These are phyloP conservation scores for Monascus purpureus DNA, from an alignment of 495 filamentous ascomycete species.

Conservation along the genomic window DNA sequence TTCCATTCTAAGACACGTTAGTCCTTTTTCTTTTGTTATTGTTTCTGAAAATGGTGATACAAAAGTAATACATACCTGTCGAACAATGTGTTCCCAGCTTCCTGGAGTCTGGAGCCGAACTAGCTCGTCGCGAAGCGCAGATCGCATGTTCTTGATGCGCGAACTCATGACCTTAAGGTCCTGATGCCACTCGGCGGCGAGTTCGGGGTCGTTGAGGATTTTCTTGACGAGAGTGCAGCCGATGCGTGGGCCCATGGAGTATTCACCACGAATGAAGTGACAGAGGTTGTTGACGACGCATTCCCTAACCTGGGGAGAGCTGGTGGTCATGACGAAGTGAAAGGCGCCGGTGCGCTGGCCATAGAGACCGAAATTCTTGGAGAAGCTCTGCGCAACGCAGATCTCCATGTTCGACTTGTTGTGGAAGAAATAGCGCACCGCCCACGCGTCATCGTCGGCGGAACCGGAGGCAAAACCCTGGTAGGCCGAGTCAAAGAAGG, in stretches of 20 bases:
- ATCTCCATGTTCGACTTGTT: slow-evolving; percentile 35
- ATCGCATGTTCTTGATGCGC: slow-evolving; percentile 35
- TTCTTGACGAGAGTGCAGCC: slow-evolving; percentile 38
- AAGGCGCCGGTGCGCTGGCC: slow-evolving; percentile 37
- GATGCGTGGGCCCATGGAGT: slow-evolving; percentile 33
- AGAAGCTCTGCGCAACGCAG: slow-evolving; percentile 38
- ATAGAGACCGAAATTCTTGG: slow-evolving; percentile 44
- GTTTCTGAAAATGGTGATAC: background rate
- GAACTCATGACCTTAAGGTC: slow-evolving; percentile 37
- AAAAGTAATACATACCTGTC: slow-evolving; percentile 19
- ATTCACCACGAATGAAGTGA: slow-evolving; percentile 33
- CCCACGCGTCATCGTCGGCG: slow-evolving; percentile 38
- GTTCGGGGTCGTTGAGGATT: slow-evolving; percentile 23
- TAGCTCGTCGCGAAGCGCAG: slow-evolving; percentile 30
- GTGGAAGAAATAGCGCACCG: slow-evolving; percentile 38
- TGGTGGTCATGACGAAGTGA: slow-evolving; percentile 29
- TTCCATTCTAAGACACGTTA: slow-evolving; percentile 25
- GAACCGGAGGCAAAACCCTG: slow-evolving; percentile 43
- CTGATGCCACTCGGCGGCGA: slow-evolving; percentile 32
- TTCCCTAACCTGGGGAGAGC: slow-evolving; percentile 18
- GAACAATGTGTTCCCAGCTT: slow-evolving; percentile 34
- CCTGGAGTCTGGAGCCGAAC: slow-evolving; percentile 29
- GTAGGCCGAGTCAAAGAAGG: slow-evolving; percentile 44
- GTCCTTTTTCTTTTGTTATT: slow-evolving; percentile 4
- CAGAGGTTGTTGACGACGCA: slow-evolving; percentile 28